Base-by-base conservation (phyloP, 78 protist species). In the Tieghemostelium lacteum region DNA sequence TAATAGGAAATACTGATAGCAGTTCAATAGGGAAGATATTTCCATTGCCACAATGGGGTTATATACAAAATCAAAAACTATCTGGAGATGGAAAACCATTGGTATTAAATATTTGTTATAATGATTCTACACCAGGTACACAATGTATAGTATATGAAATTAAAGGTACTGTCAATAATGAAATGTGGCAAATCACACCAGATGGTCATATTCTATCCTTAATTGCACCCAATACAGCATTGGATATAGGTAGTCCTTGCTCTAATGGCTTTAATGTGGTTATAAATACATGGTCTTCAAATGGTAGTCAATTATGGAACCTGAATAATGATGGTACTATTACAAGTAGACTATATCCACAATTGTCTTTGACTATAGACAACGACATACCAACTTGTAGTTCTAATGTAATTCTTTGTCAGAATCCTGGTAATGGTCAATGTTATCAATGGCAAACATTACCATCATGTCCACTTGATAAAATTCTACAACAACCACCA, bases 161-260 rank as follows among this genome's bases (percentile, higher is more conserved):
- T 1, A 31, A 69, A 29, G n/a, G 24, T 14, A 69, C 22, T 39
- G 75, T 42, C 45, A 50, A 50, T 26, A 45, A 52, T 65, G 54
- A 69, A 45, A 20, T 69, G 16, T 69, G 60, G 58, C 75, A 69
- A 69, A 1, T 6, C 12, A 16, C 60, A 29, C 22, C 16, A 2
- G 75, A 69, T 45, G 75, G 75, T 29, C 75, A 45, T 69, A 19
- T 69, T 0, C 1, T 69, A 49, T 69, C 75, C 20, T 12, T 7
- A 42, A 1, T 69, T 0, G 12, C 42, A 1, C 28, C 36, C 20
- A 69, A 45, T 22, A 42, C 37, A 28, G 60, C 14, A 2, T 24
- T 69, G 75, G 75, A 45, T 69, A 26, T 29, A 0, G 29, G 24
- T 29, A 52, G 61, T 4, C n/a, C n/a, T n/a, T n/a, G n/a, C n/a